Base-by-base conservation (phyloP, 2,329 filamentous ascomycete genomes). In the Trichophaea hybrida region DNA sequence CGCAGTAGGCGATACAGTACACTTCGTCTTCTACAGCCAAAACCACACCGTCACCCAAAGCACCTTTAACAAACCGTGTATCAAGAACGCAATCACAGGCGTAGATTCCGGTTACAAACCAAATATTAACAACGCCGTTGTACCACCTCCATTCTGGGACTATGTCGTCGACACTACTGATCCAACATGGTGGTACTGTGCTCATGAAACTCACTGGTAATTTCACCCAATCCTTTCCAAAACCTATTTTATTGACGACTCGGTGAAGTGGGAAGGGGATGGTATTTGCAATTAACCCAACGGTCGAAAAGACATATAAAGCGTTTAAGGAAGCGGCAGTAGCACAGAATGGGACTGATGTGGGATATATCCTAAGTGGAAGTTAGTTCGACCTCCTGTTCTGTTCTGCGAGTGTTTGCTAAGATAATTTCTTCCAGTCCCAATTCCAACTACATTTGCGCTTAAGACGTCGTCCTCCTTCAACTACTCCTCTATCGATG, bases 41-140 rank as follows among this genome's bases (percentile, higher is more conserved):
- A 89, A 88, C 77, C 86, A 89, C 77, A 87, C 84, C 31, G 82
- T 79, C 59, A 86, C 84, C 1, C 84, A 89, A 72, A 87, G 84
- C 38, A 75, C 78, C 24, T 88, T 89, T 68, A 75, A 75, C 55
- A 74, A 74, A 1, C 85, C 85, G n/a, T 89, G 85, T 73, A 75
- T 78, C 53, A 73, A 77, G 53, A 76, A 86, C 68, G 74, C 74
- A 4, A 51, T 61, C 6, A 79, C 78, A 57, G 64, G 65, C 10
- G 80, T 85, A 75, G 83, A 88, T 74, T 85, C 84, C 37, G 83
- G 83, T 54, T 87, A 87, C 76, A 74, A 77, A 72, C 70, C 83
- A 64, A 89, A 88, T 75, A 71, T 77, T 57, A 81, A 87, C 74
- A 85, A 86, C 75, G 80, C 75, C 52, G 70, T 85, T 65, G 68